Evolutionary conservation across 2,329 filamentous ascomycete species (phyloP).

Genomic region (Epichloe festucae): DNA sequence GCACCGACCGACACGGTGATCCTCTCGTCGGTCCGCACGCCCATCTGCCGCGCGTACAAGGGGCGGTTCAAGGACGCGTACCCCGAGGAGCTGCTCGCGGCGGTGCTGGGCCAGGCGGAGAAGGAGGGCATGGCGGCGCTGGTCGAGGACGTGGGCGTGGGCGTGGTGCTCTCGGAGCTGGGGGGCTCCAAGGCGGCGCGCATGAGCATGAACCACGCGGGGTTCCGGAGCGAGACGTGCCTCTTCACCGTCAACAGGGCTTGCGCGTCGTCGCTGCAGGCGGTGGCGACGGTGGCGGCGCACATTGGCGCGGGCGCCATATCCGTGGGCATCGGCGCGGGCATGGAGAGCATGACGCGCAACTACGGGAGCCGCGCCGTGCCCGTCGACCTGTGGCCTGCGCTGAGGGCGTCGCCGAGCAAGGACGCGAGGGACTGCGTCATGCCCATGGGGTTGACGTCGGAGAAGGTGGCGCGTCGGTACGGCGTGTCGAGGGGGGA

Average conservation of each 20-base stretch:
- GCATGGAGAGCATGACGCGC: constrained; percentile 92
- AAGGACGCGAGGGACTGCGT: constrained; percentile 73
- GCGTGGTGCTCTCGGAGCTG: constrained; percentile 81
- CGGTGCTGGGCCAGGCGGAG: constrained; percentile 30
- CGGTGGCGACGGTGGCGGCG: constrained; percentile 61
- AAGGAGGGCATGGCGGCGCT: constrained; percentile 53
- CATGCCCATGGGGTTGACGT: constrained; percentile 87
- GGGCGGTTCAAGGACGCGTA: constrained; percentile 78
- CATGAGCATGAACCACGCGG: constrained; percentile 80
- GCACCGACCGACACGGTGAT: constrained; percentile 73
- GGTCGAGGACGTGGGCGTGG: constrained; percentile 66
- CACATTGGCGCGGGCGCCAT: constrained; percentile 65
- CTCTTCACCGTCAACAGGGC: constrained; percentile 85
- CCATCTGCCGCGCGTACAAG: constrained; percentile 71
- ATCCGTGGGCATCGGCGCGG: constrained; percentile 64
- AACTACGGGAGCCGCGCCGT: constrained; percentile 84
- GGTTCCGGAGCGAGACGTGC: constrained; percentile 56
- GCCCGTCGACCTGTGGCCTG: constrained; percentile 67
- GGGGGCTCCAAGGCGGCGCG: constrained; percentile 87
- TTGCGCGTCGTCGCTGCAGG: constrained; percentile 66
- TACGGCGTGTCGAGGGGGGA: constrained; percentile 63
- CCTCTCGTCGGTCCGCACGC: constrained; percentile 79
- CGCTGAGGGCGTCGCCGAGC: constrained; percentile 47
- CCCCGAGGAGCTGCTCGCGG: constrained; percentile 74
- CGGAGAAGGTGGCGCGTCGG: constrained; percentile 72